Evolutionary conservation across 1,284 basidiomycete species (phyloP).

Genomic region (Crepidotus sp.): DNA sequence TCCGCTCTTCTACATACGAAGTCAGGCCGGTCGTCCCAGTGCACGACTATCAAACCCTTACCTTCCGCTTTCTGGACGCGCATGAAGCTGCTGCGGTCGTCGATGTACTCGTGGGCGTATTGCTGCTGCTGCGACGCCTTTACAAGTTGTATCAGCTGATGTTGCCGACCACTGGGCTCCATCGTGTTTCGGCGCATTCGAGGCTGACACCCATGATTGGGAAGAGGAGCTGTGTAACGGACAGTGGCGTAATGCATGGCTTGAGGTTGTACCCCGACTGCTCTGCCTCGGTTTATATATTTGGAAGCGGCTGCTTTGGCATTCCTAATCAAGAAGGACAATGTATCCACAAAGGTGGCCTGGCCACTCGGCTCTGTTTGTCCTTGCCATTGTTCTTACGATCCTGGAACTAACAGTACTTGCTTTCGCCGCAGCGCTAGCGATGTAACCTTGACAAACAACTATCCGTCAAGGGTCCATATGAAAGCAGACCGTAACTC

Average conservation of each 20-base stretch:
- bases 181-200: slow-evolving; percentile 12
- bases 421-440: not conserved
- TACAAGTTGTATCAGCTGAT: slow-evolving; percentile 9
- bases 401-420: not conserved
- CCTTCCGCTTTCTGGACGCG: slow-evolving; percentile 13
- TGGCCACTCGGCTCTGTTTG: not conserved
- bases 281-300: slow-evolving; percentile 1
- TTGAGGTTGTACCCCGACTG: not conserved
- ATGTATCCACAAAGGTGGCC: not conserved
- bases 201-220: not conserved
- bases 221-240: not conserved
- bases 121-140: slow-evolving; percentile 13
- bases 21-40: not conserved
- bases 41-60: not conserved
- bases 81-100: slow-evolving; percentile 13
- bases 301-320: not conserved
- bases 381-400: not conserved
- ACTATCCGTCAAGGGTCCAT: too few species aligned
- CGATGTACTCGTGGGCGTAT: slow-evolving; percentile 11
- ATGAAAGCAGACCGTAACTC: too few species aligned
- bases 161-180: slow-evolving; percentile 3
- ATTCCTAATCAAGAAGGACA: slow-evolving; percentile 4
- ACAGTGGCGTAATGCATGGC: slow-evolving; percentile 14
- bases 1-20: slow-evolving; percentile 15
- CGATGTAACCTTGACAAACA: not conserved